Evolutionary conservation across 2,329 filamentous ascomycete species (phyloP).

Genomic region (Monosporascus sp.): DNA sequence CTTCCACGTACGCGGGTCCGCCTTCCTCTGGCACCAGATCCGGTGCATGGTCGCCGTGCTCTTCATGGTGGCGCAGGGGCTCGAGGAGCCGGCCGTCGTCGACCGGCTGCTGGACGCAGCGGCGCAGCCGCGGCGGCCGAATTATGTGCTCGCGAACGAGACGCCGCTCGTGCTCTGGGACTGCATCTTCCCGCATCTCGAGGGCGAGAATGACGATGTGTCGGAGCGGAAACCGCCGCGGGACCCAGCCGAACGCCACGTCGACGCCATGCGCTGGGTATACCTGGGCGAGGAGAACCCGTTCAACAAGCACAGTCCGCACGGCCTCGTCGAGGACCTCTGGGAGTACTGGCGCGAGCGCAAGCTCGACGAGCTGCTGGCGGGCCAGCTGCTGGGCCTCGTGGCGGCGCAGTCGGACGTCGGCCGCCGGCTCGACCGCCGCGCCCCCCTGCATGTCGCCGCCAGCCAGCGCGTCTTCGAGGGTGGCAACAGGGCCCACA

Average conservation of each 20-base stretch:
- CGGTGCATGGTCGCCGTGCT: slow-evolving; percentile 87
- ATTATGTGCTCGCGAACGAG: slow-evolving; percentile 88
- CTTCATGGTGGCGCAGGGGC: slow-evolving; percentile 86
- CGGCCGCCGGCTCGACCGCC: slow-evolving; percentile 9
- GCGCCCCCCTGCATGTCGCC: slow-evolving; percentile 8
- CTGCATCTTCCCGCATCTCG: slow-evolving; percentile 70
- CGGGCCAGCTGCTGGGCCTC: slow-evolving; percentile 65
- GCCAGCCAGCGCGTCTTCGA: slow-evolving; percentile 42
- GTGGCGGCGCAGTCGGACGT: slow-evolving; percentile 35
- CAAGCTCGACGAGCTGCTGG: slow-evolving; percentile 87
- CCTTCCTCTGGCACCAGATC: slow-evolving; percentile 98
- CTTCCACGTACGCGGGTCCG: slow-evolving; percentile 82
- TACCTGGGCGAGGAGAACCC: slow-evolving; percentile 65
- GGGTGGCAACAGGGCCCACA: slow-evolving; percentile 46
- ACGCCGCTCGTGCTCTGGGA: slow-evolving; percentile 92
- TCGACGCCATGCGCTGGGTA: slow-evolving; percentile 68
- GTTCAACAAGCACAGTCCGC: slow-evolving; percentile 56
- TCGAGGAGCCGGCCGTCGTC: slow-evolving; percentile 71
- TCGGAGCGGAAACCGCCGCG: slow-evolving; percentile 23
- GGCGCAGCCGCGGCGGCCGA: slow-evolving; percentile 68
- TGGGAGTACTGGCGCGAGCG: slow-evolving; percentile 79
- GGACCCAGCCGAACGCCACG: slow-evolving; percentile 4
- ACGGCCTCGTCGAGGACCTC: slow-evolving; percentile 65
- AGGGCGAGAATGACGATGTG: slow-evolving; percentile 22
- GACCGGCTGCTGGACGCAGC: slow-evolving; percentile 67